Percentiles rank a stretch among this genome's conserved stretches.
Conservation (phyloP, 306 rosid species). For the Castanea mollissima region DNA sequence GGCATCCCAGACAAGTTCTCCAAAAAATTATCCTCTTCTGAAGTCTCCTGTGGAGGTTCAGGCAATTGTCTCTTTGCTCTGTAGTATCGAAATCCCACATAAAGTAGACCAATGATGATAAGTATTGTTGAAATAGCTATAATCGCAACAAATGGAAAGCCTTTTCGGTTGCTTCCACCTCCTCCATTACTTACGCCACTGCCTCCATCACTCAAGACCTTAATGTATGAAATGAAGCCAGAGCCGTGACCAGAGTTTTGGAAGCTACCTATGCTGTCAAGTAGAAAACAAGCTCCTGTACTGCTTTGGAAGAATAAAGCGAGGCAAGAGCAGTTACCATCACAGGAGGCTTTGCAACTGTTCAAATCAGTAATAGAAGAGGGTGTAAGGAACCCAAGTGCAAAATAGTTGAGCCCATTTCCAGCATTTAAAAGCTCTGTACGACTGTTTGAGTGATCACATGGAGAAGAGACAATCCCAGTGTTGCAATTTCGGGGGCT, state of each 20-base stretch:
- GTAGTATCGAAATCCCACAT: constrained; percentile 43
- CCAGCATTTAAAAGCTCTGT: constrained; percentile 49
- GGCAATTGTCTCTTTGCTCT: constrained; percentile 42
- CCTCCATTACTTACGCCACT: constrained; percentile 27
- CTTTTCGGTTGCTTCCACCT: constrained; percentile 34
- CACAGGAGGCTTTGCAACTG: constrained; percentile 63
- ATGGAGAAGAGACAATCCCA: constrained; percentile 63
- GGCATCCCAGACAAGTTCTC: constrained; percentile 75
- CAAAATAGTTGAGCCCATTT: constrained; percentile 58
- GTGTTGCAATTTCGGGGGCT: constrained; percentile 56
- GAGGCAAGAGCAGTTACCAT: constrained; percentile 70
- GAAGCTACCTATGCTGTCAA: constrained; percentile 82
- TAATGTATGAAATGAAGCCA: constrained; percentile 65
- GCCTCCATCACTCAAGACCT: constrained; percentile 42
- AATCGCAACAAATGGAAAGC: constrained; percentile 46
- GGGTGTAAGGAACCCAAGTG: constrained; percentile 57
- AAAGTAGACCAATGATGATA: constrained; percentile 48
- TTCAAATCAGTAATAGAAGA: constrained; percentile 54
- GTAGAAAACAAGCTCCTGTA: constrained; percentile 64
- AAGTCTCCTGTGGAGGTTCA: constrained; percentile 41
- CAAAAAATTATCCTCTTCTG: constrained; percentile 88
- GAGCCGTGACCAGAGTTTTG: constrained; percentile 38
- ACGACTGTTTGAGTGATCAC: constrained; percentile 27
- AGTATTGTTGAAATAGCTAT: constrained; percentile 47
- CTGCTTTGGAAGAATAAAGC: constrained; percentile 74